Base-by-base conservation (phyloP, 306 rosid genomes). In the Rubus idaeus region DNA sequence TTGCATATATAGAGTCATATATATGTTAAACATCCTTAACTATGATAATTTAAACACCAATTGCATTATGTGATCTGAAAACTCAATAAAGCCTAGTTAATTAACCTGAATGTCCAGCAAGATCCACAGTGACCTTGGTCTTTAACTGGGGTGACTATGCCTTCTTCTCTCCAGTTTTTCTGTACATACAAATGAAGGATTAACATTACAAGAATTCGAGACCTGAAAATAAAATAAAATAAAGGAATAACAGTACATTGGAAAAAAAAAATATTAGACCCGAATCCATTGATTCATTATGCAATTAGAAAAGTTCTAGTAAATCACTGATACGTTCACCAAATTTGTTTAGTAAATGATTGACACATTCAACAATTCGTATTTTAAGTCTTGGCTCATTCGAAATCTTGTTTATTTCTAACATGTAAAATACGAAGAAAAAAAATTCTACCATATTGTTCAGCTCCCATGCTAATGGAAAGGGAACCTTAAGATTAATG, bases 111-210 rank as follows among this genome's bases (percentile, higher is more conserved):
- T 50, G 91, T 86, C 91, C 91, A 88, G 88, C 91, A 88, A 81
- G 90, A 86, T 46, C 91, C 91, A 71, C 91, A 88, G 71, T 61
- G 71, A 70, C 96, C 97, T 81, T 95, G 99, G 76, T 95, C 87
- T 81, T 95, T 95, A 73, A 95, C 87, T 3, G 90, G 82, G 78
- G 87, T 90, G 56, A 95, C 97, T 68, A 95, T 92, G 63, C 88
- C 92, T 65, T 79, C 86, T 69, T 89, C 73, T 78, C 96, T 95
- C 99, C 99, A 95, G 78, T 95, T 96, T 89, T 95, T 90, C 97
- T 95, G 95, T 77, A 84, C 46, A 66, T 14, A 17, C 11, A 68
- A 11, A 10, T 2, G n/a, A n/a, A n/a, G n/a, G n/a, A n/a, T n/a
- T n/a, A n/a, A n/a, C n/a, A n/a, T n/a, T n/a, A n/a, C n/a, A n/a